Percentiles rank a stretch among this genome's conserved stretches.
Evolutionary conservation across 1,284 basidiomycete species (phyloP).

Genomic region (Takashimella koratensis): DNA sequence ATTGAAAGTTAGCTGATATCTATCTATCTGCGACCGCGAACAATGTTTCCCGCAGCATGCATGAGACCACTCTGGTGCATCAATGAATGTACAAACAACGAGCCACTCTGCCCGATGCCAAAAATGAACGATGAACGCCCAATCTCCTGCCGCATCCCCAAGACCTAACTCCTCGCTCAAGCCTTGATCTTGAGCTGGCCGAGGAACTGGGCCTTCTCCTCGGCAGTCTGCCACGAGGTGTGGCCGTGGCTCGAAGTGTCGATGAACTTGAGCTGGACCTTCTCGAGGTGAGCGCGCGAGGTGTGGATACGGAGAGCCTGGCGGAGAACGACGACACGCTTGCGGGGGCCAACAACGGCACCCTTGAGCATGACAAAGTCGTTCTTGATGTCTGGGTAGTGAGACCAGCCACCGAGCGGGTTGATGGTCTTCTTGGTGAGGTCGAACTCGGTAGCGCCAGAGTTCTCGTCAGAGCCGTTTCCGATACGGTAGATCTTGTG

Average conservation of each 20-base stretch:
- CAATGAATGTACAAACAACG: neutral
- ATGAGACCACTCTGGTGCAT: neutral
- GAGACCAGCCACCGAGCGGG: constrained; percentile 96
- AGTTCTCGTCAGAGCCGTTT: constrained; percentile 70
- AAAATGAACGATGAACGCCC: neutral
- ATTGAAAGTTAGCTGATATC: no score
- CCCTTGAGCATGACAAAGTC: constrained; percentile 97
- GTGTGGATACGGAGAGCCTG: constrained; percentile 41
- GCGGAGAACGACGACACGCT: constrained; percentile 66
- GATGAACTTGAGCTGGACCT: constrained; percentile 92
- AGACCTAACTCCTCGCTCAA: constrained; percentile 11
- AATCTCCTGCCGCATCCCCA: neutral
- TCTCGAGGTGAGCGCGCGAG: constrained; percentile 62
- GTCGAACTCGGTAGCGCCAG: constrained; percentile 91
- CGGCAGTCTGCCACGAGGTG: constrained; percentile 74
- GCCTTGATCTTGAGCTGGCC: constrained; percentile 58
- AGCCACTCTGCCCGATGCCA: neutral
- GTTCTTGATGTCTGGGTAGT: constrained; percentile 98
- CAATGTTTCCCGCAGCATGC: no score
- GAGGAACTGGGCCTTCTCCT: constrained; percentile 92
- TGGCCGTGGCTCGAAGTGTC: constrained; percentile 77
- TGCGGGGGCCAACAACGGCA: constrained; percentile 90
- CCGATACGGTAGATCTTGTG: constrained; percentile 84
- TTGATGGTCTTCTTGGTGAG: constrained; percentile 93
- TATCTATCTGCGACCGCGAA: no score